Conservation (phyloP, 108 stramenopile species). For the Epipyxis sp. region DNA sequence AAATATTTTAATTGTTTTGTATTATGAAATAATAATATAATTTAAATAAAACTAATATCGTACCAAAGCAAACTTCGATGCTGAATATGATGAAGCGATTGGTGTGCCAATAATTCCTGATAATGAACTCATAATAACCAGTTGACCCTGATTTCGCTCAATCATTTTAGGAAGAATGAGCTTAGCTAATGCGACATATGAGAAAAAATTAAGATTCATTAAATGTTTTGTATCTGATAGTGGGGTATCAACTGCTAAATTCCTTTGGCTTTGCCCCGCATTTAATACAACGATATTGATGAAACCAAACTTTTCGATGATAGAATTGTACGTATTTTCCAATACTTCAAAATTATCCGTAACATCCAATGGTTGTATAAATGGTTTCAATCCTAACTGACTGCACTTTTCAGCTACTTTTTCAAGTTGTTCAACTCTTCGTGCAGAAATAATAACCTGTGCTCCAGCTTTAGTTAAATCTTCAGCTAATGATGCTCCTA, state of each 20-base stretch:
- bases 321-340: neutral
- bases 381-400: too few species aligned
- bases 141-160: neutral
- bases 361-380: constrained; percentile 18
- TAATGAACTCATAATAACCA: constrained; percentile 17
- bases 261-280: constrained; percentile 18
- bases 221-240: neutral
- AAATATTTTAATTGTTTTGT: too few species aligned
- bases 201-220: constrained; percentile 25
- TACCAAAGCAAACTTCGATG: constrained; percentile 30
- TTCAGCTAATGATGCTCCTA: neutral
- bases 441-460: constrained; percentile 6
- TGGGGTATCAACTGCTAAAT: constrained; percentile 19
- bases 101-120: constrained; percentile 13
- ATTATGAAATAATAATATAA: too few species aligned
- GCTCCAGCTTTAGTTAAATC: constrained; percentile 5
- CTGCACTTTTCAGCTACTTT: neutral
- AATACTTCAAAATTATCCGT: neutral
- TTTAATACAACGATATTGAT: constrained; percentile 22
- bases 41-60: neutral
- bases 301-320: constrained; percentile 10
- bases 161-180: constrained; percentile 6
- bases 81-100: constrained; percentile 30
- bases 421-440: constrained; percentile 5
- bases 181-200: neutral